Conservation (phyloP, 495 filamentous ascomycete genomes). For the Hypoxylon perforatum region DNA sequence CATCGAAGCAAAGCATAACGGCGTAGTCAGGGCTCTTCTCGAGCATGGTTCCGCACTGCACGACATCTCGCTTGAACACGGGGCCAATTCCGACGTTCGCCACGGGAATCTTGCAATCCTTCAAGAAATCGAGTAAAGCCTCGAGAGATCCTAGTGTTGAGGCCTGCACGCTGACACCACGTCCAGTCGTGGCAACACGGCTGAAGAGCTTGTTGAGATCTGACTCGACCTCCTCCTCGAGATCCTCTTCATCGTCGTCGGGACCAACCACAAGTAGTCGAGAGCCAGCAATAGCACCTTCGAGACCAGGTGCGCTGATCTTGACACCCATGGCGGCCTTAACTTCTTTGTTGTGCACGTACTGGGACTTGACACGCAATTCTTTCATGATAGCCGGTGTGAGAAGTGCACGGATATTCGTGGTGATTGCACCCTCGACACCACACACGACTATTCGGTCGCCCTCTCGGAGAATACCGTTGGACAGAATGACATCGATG, state of each 20-base stretch:
- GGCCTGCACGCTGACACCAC: conserved; percentile 96
- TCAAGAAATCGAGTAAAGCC: conserved; percentile 95
- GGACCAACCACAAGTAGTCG: conserved; percentile 92
- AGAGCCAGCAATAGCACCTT: conserved; percentile 96
- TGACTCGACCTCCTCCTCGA: conserved; percentile 95
- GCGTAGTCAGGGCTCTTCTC: conserved; percentile 96
- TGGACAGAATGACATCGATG: conserved; percentile 96
- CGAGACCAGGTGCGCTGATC: conserved; percentile 95
- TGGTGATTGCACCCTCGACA: conserved; percentile 91
- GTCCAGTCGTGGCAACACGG: conserved; percentile 87
- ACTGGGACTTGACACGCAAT: conserved; percentile 88
- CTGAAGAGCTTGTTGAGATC: conserved; percentile 92
- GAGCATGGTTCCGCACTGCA: conserved; percentile 95
- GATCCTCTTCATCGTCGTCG: conserved; percentile 94
- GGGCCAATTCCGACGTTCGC: conserved; percentile 97
- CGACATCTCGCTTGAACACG: conserved; percentile 98
- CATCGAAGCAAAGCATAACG: conserved; percentile 99
- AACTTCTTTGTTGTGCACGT: conserved; percentile 99
- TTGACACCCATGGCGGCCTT: conserved; percentile 99
- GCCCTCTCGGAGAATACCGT: conserved; percentile 94
- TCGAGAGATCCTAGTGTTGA: conserved; percentile 98
- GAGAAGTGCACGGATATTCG: conserved; percentile 95
- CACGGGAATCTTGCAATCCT: conserved; percentile 93
- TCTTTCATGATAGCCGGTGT: conserved; percentile 96
- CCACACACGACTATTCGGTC: conserved; percentile 96